A percentile compares a stretch with the other conserved stretches of the same genome.
phyloP scores from a whole-genome alignment of 805 yeast species.

The Lipomyces lipofer region DNA sequence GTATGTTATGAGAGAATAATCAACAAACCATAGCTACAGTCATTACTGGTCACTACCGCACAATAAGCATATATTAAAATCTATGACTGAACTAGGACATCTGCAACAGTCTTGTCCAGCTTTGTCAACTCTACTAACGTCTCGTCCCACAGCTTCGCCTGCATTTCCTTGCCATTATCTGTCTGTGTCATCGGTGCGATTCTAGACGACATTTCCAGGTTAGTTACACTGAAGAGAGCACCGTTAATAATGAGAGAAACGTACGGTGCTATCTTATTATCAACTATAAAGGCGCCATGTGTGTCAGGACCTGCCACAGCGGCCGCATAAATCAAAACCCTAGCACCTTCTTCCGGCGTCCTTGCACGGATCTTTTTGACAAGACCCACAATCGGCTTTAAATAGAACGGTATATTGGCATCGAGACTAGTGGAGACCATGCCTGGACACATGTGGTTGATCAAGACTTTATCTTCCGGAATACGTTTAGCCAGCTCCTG shows the following conservation, averaged over 20 bases:
- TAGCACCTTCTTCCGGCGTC: constrained; percentile 5
- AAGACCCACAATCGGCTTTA: not conserved
- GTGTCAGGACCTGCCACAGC: constrained; percentile 7
- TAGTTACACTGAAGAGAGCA: not conserved
- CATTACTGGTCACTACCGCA: too few relatives aligned
- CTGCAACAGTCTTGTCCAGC: constrained; percentile 1
- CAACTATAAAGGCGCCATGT: constrained; percentile 5
- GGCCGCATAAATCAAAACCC: constrained; percentile 1
- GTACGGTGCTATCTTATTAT: constrained; percentile 1
- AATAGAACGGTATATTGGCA: not conserved
- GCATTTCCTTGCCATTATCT: constrained; percentile 3
- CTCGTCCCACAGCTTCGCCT: constrained; percentile 2
- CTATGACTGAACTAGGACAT: not conserved
- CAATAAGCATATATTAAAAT: too few relatives aligned
- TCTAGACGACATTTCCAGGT: not conserved
- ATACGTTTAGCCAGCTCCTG: constrained; percentile 2
- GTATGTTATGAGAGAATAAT: too few relatives aligned
- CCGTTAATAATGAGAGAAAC: not conserved
- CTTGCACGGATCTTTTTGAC: not conserved
- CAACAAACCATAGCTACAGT: too few relatives aligned
- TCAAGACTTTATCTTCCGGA: not conserved
- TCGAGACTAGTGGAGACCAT: not conserved
- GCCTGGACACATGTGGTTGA: constrained; percentile 5
- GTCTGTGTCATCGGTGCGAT: not conserved
- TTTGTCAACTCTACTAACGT: constrained; percentile 1